These are phyloP conservation scores for Colletotrichum plurivorum DNA, from an alignment of 2,329 filamentous ascomycete species.

Conservation along the genomic window DNA sequence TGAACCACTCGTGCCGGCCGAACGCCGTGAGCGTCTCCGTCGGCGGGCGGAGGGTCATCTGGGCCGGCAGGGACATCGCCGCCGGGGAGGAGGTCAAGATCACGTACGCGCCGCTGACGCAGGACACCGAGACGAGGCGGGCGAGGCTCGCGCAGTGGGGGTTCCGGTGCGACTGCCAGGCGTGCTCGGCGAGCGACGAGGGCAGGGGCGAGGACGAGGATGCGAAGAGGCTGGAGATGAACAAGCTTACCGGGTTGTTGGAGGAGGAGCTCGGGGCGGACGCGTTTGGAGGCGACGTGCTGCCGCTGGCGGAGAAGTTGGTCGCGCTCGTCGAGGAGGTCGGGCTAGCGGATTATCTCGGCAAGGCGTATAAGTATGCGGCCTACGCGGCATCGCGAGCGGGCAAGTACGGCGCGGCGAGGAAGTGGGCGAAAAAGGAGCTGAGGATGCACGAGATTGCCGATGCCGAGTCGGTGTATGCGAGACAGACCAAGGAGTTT, in stretches of 20 bases:
- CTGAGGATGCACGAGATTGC: conserved; percentile 41
- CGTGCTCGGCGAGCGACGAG: conserved; percentile 49
- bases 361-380: conserved; percentile 43
- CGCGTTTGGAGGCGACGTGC: conserved; percentile 32
- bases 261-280: conserved; percentile 46
- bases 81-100: conserved; percentile 52
- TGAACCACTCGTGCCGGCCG: conserved; percentile 58
- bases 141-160: conserved; percentile 50
- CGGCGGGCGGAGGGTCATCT: conserved; percentile 54
- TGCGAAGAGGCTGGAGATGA: conserved; percentile 47
- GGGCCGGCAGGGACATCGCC: conserved; percentile 48
- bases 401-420: conserved; percentile 39
- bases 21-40: conserved; percentile 47
- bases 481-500: conserved; percentile 26
- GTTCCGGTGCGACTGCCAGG: conserved; percentile 48
- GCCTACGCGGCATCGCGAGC: conserved; percentile 42
- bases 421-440: conserved; percentile 44
- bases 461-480: conserved; percentile 32
- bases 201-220: conserved; percentile 47
- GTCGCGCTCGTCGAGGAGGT: conserved; percentile 44
- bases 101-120: conserved; percentile 52
- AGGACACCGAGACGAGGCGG: conserved; percentile 46
- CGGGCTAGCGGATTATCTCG: conserved; percentile 45
- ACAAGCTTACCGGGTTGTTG: conserved; percentile 50
- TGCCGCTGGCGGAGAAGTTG: conserved; percentile 41